A percentile compares a stretch with the other conserved stretches of the same genome.
Evolutionary conservation across 2,329 filamentous ascomycete genomes (phyloP).

Genomic region (Xylaria sp.): DNA sequence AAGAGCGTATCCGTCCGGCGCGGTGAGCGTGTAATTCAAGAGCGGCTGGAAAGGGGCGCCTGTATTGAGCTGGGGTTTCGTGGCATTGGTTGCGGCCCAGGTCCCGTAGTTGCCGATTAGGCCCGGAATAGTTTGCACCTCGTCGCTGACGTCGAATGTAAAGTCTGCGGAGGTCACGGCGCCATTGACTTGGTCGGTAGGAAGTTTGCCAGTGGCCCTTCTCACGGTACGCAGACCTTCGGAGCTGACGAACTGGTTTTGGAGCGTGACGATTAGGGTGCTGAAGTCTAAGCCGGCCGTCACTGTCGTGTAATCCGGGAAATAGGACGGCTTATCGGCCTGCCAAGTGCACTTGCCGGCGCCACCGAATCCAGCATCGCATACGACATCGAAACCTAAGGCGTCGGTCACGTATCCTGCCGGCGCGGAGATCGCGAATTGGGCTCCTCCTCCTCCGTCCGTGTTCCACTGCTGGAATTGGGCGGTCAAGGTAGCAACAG

Average conservation of each 20-base stretch:
- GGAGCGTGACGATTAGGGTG: not conserved
- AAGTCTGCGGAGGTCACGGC: not conserved
- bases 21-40: not conserved
- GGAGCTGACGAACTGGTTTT: not conserved
- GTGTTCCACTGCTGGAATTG: not conserved
- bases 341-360: not conserved
- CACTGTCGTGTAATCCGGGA: constrained; percentile 1
- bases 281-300: not conserved
- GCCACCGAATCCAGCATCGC: not conserved
- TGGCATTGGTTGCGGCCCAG: not conserved
- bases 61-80: not conserved
- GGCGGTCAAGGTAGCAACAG: not conserved
- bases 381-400: not conserved
- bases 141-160: not conserved
- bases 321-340: not conserved
- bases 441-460: not conserved
- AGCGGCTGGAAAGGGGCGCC: not conserved
- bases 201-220: not conserved
- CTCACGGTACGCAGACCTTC: not conserved
- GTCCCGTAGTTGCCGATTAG: not conserved
- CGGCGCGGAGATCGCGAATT: not conserved
- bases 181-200: not conserved
- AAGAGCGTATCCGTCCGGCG: not conserved
- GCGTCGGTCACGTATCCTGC: not conserved
- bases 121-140: not conserved